Evolutionary conservation across 352 stramenopile species (phyloP), one percentile per base, ranked within the genome.

Genomic region (Globisporangium paroecandrum): DNA sequence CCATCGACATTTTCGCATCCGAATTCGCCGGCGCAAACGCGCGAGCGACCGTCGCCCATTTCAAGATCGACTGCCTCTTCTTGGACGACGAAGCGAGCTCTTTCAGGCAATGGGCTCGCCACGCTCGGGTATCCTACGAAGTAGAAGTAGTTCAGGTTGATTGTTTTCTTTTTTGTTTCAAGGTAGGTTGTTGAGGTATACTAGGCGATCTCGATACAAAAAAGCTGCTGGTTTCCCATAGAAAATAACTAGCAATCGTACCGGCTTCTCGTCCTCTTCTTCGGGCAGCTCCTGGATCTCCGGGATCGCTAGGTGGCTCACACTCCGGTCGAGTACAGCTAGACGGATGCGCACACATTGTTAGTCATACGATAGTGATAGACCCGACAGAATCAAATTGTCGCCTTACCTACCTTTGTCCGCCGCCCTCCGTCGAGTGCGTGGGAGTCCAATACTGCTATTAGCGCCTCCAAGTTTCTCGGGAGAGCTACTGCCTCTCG

Each of bases 31-130:
- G 49, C 0, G 66, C 32, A 41, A 88, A 85, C 8, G 67, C 79
- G 25, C 79, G 72, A 5, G 77, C 78, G n/a, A 86, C 15, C 0
- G 65, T 73, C 1, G 69, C 75, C 72, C 69, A 86, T 25, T 84
- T 85, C 13, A 69, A 57, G 62, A 87, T 73, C 8, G 70, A 64
- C 6, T 76, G 71, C 62, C 78, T 78, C 27, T 63, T 64, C 8
- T 69, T 79, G 4, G 29, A 15, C 0, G 72, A 46, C 2, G 29
- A 20, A 18, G 71, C 65, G 18, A 88, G 67, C 7, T 74, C 74
- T 38, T 78, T 74, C 13, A 88, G 34, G 18, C 79, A 86, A 24
- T 73, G 64, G 20, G 74, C 57, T 18, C 79, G 77, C 77, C 79
- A 88, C 53, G 58, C 61, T 22, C 70, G 75, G 6, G 73, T 54